Percentiles rank a stretch among this genome's conserved stretches.
These are phyloP conservation scores for Teratosphaeria destructans DNA, from an alignment of 2,329 filamentous ascomycete genomes.

Conservation along the genomic window DNA sequence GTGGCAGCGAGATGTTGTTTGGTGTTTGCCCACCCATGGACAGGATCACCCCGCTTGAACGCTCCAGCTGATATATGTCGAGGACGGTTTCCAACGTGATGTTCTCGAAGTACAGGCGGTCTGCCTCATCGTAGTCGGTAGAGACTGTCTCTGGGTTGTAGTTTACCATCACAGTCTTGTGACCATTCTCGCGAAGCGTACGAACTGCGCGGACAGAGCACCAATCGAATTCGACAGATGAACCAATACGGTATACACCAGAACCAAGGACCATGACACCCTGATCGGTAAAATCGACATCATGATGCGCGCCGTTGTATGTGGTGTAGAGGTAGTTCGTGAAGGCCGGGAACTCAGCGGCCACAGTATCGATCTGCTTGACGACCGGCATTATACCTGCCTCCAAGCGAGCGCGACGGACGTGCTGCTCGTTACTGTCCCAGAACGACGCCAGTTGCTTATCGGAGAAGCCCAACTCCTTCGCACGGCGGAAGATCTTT, in stretches of 20 bases:
- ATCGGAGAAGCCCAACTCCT: slow-evolving; percentile 90
- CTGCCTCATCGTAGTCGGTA: slow-evolving; percentile 91
- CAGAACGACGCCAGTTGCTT: slow-evolving; percentile 88
- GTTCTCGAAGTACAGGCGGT: slow-evolving; percentile 91
- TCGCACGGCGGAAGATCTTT: slow-evolving; percentile 67
- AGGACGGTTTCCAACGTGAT: slow-evolving; percentile 83
- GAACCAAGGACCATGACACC: slow-evolving; percentile 95
- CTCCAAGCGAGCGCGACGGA: slow-evolving; percentile 75
- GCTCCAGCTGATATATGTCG: slow-evolving; percentile 86
- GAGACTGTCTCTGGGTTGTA: slow-evolving; percentile 77
- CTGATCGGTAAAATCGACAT: slow-evolving; percentile 75
- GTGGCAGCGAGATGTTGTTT: slow-evolving; percentile 89
- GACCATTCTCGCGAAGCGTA: slow-evolving; percentile 70
- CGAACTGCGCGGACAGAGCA: slow-evolving; percentile 91
- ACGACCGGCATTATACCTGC: slow-evolving; percentile 78
- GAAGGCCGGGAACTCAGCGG: slow-evolving; percentile 85
- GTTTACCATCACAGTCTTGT: slow-evolving; percentile 96
- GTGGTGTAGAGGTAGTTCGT: slow-evolving; percentile 97
- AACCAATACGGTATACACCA: slow-evolving; percentile 93
- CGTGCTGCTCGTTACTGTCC: slow-evolving; percentile 85
- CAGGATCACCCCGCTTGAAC: slow-evolving; percentile 72
- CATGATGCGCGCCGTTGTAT: slow-evolving; percentile 82
- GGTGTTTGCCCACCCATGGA: slow-evolving; percentile 97
- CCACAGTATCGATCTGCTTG: slow-evolving; percentile 98
- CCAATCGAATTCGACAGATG: slow-evolving; percentile 98